Evolutionary conservation across 163 green algal genomes (phyloP).

Genomic region (Trebouxia gelatinosa): DNA sequence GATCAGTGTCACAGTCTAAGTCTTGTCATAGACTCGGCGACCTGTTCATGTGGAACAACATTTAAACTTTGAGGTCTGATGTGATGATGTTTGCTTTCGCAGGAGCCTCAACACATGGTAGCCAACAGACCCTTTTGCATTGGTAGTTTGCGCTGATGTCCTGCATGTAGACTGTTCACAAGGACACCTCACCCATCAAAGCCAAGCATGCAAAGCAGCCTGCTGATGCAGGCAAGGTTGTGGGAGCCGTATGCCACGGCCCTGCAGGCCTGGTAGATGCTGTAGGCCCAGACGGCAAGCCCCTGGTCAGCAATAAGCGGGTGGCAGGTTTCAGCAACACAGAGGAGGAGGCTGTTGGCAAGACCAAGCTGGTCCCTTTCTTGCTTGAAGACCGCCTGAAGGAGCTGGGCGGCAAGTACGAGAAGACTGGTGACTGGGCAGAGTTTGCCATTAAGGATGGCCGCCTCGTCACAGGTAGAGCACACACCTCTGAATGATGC

Average conservation of each 20-base stretch:
- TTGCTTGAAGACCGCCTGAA: conserved; percentile 60
- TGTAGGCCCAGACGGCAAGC: conserved; percentile 18
- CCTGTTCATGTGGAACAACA: no score
- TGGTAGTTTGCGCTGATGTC: no score
- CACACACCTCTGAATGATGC: no score
- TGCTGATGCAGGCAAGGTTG: conserved; percentile 27
- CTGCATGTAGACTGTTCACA: no score
- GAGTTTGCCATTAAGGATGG: conserved; percentile 33
- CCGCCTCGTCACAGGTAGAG: conserved; percentile 36
- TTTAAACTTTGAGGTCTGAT: no score
- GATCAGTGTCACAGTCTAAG: no score
- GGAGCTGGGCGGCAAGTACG: conserved; percentile 46
- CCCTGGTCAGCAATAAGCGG: neutral
- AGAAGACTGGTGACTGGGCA: conserved; percentile 38
- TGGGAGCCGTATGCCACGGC: conserved; percentile 18
- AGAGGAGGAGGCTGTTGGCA: conserved; percentile 63
- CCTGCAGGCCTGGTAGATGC: neutral
- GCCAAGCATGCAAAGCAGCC: no score
- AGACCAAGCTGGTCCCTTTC: conserved; percentile 58
- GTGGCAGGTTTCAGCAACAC: conserved; percentile 62
- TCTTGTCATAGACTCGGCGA: no score
- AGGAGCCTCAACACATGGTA: no score
- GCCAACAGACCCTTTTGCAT: no score
- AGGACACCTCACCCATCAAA: no score
- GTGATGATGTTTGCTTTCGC: no score